Percentiles rank a stretch among this genome's conserved stretches.
Evolutionary conservation across 2,329 filamentous ascomycete genomes (phyloP).

Genomic region (Zelopaecilomyces penicillatus): DNA sequence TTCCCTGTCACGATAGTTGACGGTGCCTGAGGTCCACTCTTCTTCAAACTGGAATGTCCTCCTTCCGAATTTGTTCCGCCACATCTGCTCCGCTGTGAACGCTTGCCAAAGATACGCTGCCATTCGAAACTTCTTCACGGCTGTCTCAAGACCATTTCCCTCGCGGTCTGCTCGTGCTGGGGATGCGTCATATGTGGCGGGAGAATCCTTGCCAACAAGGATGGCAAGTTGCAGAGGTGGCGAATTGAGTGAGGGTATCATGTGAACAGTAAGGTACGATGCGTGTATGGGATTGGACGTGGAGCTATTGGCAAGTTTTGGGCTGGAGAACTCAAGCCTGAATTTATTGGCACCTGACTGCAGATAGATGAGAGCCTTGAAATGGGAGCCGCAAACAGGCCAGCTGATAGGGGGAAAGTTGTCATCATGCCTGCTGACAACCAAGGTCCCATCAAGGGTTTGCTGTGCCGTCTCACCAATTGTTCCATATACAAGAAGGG

Average conservation of each 20-base stretch:
- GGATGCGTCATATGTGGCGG: slow-evolving; percentile 73
- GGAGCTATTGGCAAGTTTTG: slow-evolving; percentile 65
- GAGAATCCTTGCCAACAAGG: slow-evolving; percentile 79
- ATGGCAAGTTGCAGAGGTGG: slow-evolving; percentile 88
- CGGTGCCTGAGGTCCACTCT: slow-evolving; percentile 80
- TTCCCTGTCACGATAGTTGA: slow-evolving; percentile 66
- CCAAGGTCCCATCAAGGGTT: slow-evolving; percentile 69
- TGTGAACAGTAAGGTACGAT: slow-evolving; percentile 75
- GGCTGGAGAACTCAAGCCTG: slow-evolving; percentile 79
- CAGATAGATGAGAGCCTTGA: slow-evolving; percentile 88
- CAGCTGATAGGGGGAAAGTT: slow-evolving; percentile 74
- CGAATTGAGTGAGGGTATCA: slow-evolving; percentile 67
- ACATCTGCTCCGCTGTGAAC: slow-evolving; percentile 96
- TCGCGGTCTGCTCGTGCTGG: slow-evolving; percentile 69
- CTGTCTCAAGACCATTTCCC: slow-evolving; percentile 72
- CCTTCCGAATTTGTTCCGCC: slow-evolving; percentile 75
- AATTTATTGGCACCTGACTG: slow-evolving; percentile 82
- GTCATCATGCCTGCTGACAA: slow-evolving; percentile 75
- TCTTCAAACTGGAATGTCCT: slow-evolving; percentile 88
- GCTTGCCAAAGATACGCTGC: slow-evolving; percentile 95
- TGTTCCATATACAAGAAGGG: slow-evolving; percentile 71
- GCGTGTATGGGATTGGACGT: slow-evolving; percentile 64
- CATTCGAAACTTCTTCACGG: slow-evolving; percentile 87
- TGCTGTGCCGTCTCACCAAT: slow-evolving; percentile 64
- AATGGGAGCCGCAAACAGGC: slow-evolving; percentile 83